Evolutionary conservation across 1,284 basidiomycete species (phyloP), one percentile per base, ranked within the genome.

Genomic region (Ceratobasidium sp.): DNA sequence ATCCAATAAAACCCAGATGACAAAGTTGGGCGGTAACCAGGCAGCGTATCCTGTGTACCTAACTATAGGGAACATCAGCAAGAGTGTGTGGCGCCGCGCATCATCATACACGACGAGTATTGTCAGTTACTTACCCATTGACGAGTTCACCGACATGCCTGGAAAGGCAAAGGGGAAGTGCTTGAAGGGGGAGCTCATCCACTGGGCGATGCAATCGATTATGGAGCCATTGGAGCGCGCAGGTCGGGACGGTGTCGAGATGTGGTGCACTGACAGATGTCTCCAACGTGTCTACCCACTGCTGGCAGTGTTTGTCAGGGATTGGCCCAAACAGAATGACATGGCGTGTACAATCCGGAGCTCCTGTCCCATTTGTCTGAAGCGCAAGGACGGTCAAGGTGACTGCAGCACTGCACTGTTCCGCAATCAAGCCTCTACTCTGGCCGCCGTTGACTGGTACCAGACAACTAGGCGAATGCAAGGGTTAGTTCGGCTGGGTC

Each of bases 181-280:
- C 6, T 38, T 66, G 2, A 52, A 54, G 32, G 49, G 49, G n/a
- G 49, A 75, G 18, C 73, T 78, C 0, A 75, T 78, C 26, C 77
- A 78, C 58, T 11, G 46, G 11, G 73, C 74, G 21, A 77, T 78
- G 76, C 4, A 49, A 7, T 14, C 66, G 1, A n/a, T 78, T 7
- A 62, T 76, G n/a, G 18, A 71, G 23, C 76, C 76, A 5, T 64
- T 77, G 28, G 32, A 72, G 9, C 18, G 28, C 1, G 73, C 76
- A 9, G 73, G 73, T 6, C 38, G 46, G 8, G n/a, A 64, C 1
- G 74, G 75, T 23, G 57, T 73, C 13, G 28, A 64, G 9, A 75
- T 77, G 64, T 55, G 46, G 7, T 76, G 76, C 64, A 72, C 73
- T 0, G 76, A 77, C 57, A 71, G 73, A 8, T 14, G 41, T 16